Evolutionary conservation across 2,329 filamentous ascomycete genomes (phyloP), one percentile per base, ranked within the genome.

Genomic region (Hypomyces perniciosus): DNA sequence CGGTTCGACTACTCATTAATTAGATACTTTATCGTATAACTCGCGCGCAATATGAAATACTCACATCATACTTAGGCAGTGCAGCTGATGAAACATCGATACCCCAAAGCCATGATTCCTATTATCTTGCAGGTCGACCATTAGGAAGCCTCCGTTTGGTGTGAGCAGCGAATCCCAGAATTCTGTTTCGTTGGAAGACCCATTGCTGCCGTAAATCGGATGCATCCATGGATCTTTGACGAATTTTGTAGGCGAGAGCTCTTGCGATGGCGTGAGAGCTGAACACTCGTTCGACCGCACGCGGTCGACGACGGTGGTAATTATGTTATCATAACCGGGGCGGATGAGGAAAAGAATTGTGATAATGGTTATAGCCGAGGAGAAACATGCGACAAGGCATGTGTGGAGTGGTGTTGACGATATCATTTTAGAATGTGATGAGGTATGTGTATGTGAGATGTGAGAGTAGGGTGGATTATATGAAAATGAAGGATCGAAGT

Each of bases 11-110:
- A 20, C 10, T 40, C n/a, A 38, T 12, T 20, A 20, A 20, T 20
- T 20, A 20, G 35, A 38, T 38, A 6, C 7, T 35, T 35, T 35
- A 35, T 35, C 12, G 33, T 2, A n/a, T 4, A 35, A n/a, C 33
- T 35, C 33, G n/a, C 37, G 7, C n/a, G 37, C 37, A 39, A 39
- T 39, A 13, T 3, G 27, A 39, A 13, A 39, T 31, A 37, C 44
- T 46, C 31, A 35, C 44, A 46, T 35, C 28, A 46, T 35, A 26
- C 31, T 13, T 26, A 46, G 20, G 31, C 44, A 46, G 31, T 46
- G 44, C 33, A 46, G 44, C 33, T 46, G 44, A 35, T 46, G 44
- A 34, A 46, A 46, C 44, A 46, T 46, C 12, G 44, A 46, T 13
- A 46, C 44, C 13, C 44, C 44, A n/a, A 46, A 29, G n/a, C 44